A percentile compares a stretch with the other conserved stretches of the same genome.
These are phyloP conservation scores for Arthrobotrys musiformis DNA, from an alignment of 2,329 filamentous ascomycete genomes.

Conservation along the genomic window DNA sequence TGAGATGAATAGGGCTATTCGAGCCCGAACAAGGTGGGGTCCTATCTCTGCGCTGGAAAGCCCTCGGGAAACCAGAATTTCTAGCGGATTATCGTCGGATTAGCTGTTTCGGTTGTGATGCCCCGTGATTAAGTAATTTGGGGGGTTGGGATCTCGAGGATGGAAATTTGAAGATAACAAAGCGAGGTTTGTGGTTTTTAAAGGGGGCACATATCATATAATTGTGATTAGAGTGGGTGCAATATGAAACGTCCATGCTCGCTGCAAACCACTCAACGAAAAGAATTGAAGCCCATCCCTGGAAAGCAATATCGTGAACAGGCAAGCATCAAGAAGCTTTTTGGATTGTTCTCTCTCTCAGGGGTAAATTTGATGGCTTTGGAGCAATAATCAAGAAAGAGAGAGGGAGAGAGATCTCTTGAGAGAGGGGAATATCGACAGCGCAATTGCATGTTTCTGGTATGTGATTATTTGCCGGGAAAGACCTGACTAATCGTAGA, in stretches of 20 bases:
- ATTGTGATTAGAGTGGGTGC: constrained; percentile 45
- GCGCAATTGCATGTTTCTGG: constrained; percentile 1
- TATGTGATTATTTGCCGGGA: constrained; percentile 15
- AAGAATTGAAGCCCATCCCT: constrained; percentile 31
- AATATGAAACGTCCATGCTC: constrained; percentile 46
- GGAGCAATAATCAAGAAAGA: not conserved
- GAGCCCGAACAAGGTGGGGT: constrained; percentile 26
- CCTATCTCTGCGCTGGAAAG: constrained; percentile 1
- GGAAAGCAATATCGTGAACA: constrained; percentile 16
- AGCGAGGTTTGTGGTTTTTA: constrained; percentile 30
- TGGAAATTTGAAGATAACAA: constrained; percentile 41
- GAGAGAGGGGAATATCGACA: constrained; percentile 6
- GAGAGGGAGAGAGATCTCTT: no score
- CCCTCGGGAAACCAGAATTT: constrained; percentile 21
- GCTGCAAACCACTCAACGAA: constrained; percentile 47
- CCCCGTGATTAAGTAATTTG: constrained; percentile 56
- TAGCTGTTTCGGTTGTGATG: constrained; percentile 45
- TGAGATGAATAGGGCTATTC: constrained; percentile 53
- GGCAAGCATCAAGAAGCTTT: constrained; percentile 7
- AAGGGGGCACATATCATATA: constrained; percentile 15
- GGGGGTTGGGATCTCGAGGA: constrained; percentile 22
- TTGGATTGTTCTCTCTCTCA: constrained; percentile 37
- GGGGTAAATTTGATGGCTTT: constrained; percentile 46
- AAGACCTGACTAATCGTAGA: constrained; percentile 41
- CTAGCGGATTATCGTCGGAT: constrained; percentile 43